Evolutionary conservation across 768 basidiomycete species (phyloP).

Genomic region (Boletus subcaerulescens): DNA sequence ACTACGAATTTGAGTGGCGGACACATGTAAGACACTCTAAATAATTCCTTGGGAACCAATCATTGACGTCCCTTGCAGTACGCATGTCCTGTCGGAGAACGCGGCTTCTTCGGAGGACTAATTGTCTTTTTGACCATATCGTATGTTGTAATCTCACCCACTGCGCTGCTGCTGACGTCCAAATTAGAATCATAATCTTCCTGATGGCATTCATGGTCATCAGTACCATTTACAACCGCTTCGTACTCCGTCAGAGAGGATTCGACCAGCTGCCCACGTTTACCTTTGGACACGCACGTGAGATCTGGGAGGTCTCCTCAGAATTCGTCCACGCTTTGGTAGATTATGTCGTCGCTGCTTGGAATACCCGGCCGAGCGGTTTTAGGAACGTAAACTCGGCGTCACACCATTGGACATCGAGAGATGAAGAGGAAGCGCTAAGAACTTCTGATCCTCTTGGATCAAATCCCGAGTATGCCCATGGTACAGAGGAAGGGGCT

Average conservation of each 20-base stretch:
- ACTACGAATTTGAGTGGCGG: constrained; percentile 81
- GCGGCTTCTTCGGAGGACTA: constrained; percentile 48
- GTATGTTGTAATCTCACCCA: constrained; percentile 40
- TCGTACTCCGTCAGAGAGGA: constrained; percentile 67
- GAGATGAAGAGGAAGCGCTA: constrained; percentile 31
- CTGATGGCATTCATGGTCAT: constrained; percentile 63
- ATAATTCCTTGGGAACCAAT: not conserved
- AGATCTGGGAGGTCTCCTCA: constrained; percentile 20
- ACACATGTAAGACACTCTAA: constrained; percentile 58
- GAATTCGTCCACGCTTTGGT: constrained; percentile 17
- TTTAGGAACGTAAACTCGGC: constrained; percentile 15
- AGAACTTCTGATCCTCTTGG: constrained; percentile 26
- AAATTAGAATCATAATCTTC: constrained; percentile 49
- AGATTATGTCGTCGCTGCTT: constrained; percentile 10
- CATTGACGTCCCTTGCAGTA: constrained; percentile 36
- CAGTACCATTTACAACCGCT: constrained; percentile 76
- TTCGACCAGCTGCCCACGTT: constrained; percentile 72
- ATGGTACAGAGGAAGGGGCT: not conserved
- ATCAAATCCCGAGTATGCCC: not conserved
- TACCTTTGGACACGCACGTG: constrained; percentile 28
- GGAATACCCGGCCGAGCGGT: constrained; percentile 17
- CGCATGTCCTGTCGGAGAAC: constrained; percentile 70
- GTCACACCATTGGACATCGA: constrained; percentile 33
- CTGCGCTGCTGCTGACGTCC: not conserved
- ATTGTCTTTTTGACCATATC: constrained; percentile 54